Evolutionary conservation across 805 yeast genomes (phyloP), one percentile per base, ranked within the genome.

Genomic region (Saturnispora gosingensis): DNA sequence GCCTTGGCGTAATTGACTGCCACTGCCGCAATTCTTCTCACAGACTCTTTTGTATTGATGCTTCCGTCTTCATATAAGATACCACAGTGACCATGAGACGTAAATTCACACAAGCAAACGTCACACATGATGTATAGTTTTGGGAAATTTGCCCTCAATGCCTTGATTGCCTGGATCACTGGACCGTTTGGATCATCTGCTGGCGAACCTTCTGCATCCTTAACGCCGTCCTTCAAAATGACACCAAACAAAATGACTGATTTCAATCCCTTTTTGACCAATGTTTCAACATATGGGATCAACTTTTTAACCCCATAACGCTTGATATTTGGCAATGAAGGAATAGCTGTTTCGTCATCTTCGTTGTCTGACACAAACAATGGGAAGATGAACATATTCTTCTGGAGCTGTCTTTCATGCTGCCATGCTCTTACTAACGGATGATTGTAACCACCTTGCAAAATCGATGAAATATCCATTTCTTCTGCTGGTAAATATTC

Each of bases 41-140:
- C 95, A 13, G 91, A 80, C 49, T 69, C 65, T 50, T 81, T 85
- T 51, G 96, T 77, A 64, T 85, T 83, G 61, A 93, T 78, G 9
- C 86, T 64, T 7, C 98, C 97, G 64, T 89, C 97, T 52, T 86
- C 95, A 55, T 83, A 76, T 49, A 93, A 74, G 15, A 89, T 75
- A 40, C 99, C 99, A 71, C 99, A 93, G 67, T 93, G 99, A n/a
- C 99, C 99, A 62, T 93, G 98, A 51, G 83, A 77, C 8, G 99
- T 93, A 68, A 88, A 93, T 69, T 93, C 99, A 72, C 99, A 93
- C 49, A 93, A 72, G 68, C 99, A 93, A 25, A 91, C 97, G 64
- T 93, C 99, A 63, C 96, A 86, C 77, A 89, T 81, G 56, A 93
- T 80, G 66, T 83, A 91, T 53, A 93, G 75, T 27, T 80, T 84